Base-by-base conservation (phyloP, 345 rosid species). In the Eucalyptus polybractea region DNA sequence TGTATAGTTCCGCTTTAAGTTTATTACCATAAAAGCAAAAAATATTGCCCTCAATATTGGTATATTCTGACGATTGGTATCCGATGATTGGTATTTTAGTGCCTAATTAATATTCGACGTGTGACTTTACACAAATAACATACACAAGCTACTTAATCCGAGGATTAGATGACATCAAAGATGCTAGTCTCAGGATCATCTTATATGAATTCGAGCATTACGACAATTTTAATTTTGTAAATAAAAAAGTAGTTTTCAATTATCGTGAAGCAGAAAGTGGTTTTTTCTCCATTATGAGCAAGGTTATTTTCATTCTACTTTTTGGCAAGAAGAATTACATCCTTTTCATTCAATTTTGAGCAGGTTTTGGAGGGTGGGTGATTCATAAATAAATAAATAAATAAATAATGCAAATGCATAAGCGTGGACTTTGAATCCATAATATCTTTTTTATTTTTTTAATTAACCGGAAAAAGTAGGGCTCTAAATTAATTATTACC, bases 401-500 rank as follows among this genome's bases (percentile, higher is more conserved):
- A 51, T 42, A 42, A 42, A 42, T 42, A 44, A 51, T 7, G 56
- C 2, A 53, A 53, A 53, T 76, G 47, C 83, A 21, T 37, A 76
- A 44, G 83, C 45, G 0, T 37, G 83, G 83, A 76, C 83, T 76
- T 37, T 37, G 83, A 37, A 76, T 76, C 83, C 58, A 37, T 53
- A 21, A 6, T 19, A 76, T 3, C 24, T 53, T 53, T 10, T 76
- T 4, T 9, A 1, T 16, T 76, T 21, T 69, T 76, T 21, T 40
- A 76, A 17, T 76, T 76, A 76, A 76, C 29, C 2, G 13, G 83
- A 76, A 76, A 21, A 76, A 37, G 27, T 37, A 40, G 83, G 42
- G 47, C 27, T 37, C 27, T 10, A 37, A 37, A 37, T 6, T 40
- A 76, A 40, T 24, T 5, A 24, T 90, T 95, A 98, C 99, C 99